These are phyloP conservation scores for Rhizopogon rudus DNA, from an alignment of 768 basidiomycete genomes.

Conservation along the genomic window DNA sequence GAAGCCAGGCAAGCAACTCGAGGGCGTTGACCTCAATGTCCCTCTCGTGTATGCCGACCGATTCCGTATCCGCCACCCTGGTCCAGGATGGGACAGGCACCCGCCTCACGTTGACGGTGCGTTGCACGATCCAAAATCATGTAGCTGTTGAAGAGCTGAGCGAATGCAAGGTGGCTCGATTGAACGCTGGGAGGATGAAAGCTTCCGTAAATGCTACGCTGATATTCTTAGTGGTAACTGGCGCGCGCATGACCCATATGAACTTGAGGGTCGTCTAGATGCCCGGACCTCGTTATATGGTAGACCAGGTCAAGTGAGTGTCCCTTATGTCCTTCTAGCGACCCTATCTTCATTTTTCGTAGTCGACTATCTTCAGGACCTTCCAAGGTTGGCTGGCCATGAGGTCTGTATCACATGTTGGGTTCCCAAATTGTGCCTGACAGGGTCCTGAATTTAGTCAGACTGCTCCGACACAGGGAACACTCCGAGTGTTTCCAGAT, in stretches of 20 bases:
- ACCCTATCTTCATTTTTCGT: conserved; percentile 1
- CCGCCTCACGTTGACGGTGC: conserved; percentile 52
- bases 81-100: conserved; percentile 48
- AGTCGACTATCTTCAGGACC: conserved; percentile 51
- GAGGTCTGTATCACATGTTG: conserved; percentile 34
- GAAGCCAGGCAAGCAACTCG: conserved; percentile 31
- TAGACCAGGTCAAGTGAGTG: conserved; percentile 41
- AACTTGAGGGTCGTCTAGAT: conserved; percentile 51
- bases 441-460: conserved; percentile 32
- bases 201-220: conserved; percentile 53
- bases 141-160: not conserved
- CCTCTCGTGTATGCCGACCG: conserved; percentile 72
- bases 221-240: conserved; percentile 61
- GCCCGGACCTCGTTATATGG: conserved; percentile 65
- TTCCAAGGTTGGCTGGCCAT: conserved; percentile 77
- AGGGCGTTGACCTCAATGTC: conserved; percentile 55
- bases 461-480: conserved; percentile 67
- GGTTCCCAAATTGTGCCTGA: not conserved
- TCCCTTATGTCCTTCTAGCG: not conserved
- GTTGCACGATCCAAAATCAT: conserved; percentile 18
- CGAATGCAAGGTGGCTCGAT: conserved; percentile 54
- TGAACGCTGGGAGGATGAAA: conserved; percentile 70
- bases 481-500: conserved; percentile 63
- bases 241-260: conserved; percentile 64
- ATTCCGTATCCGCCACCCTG: conserved; percentile 70